Evolutionary conservation across 1,284 basidiomycete species (phyloP).

Genomic region (Gomphus sp.): DNA sequence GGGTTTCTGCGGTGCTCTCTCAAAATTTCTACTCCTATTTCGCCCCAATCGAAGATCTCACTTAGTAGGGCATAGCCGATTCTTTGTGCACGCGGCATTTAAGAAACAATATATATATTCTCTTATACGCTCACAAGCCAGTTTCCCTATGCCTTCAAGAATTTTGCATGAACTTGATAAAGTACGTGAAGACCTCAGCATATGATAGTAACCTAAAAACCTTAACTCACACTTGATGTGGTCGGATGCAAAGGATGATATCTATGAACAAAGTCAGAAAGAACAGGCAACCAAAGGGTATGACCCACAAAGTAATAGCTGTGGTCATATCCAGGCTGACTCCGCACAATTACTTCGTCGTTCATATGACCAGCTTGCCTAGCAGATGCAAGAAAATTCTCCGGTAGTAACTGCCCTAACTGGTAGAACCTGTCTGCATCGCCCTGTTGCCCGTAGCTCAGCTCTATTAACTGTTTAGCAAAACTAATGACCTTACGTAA

Average conservation of each 20-base stretch:
- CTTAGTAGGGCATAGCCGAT: too few species aligned
- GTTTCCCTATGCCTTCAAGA: conserved; percentile 36
- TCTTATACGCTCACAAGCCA: not conserved
- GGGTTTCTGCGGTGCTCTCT: too few species aligned
- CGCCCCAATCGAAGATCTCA: too few species aligned
- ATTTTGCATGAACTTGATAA: conserved; percentile 62
- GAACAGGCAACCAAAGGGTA: not conserved
- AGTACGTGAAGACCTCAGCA: conserved; percentile 1
- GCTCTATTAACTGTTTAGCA: not conserved
- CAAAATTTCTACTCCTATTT: too few species aligned
- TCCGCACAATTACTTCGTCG: conserved; percentile 70
- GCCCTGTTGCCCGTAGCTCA: conserved; percentile 39
- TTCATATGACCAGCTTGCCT: conserved; percentile 64
- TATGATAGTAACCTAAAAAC: not conserved
- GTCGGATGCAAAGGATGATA: conserved; percentile 57
- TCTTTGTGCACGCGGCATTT: too few species aligned
- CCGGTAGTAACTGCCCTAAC: conserved; percentile 80
- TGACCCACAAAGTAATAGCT: conserved; percentile 81
- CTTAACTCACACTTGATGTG: conserved; percentile 29
- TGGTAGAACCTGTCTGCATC: conserved; percentile 84
- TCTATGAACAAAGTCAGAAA: conserved; percentile 25
- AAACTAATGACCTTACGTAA: conserved; percentile 44
- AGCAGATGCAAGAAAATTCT: conserved; percentile 77
- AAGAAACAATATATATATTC: not conserved
- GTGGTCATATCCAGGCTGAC: conserved; percentile 90